Conservation (phyloP, 2,329 filamentous ascomycete species). For the Lizonia empirigonia region DNA sequence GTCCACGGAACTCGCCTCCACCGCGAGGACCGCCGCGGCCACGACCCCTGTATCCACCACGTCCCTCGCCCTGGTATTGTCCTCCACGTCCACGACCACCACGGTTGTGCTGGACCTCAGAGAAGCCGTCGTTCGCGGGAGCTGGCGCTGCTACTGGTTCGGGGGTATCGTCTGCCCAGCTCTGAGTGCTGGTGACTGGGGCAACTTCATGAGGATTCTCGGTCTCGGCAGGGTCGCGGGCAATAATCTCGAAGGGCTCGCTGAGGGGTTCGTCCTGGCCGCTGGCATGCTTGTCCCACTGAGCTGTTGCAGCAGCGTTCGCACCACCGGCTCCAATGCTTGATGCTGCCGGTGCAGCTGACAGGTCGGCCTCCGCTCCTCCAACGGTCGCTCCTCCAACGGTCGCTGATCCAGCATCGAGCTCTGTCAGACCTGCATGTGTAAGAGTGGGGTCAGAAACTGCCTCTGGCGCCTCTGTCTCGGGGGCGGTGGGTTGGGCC, state of each 20-base stretch:
- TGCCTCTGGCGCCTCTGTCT: conserved; percentile 44
- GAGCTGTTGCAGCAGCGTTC: conserved; percentile 65
- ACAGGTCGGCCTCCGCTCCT: conserved; percentile 35
- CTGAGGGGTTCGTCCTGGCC: conserved; percentile 57
- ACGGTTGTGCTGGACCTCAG: conserved; percentile 62
- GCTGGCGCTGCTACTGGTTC: conserved; percentile 39
- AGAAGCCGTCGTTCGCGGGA: conserved; percentile 68
- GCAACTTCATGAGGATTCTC: conserved; percentile 64
- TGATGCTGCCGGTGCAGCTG: conserved; percentile 43
- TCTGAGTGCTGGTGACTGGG: conserved; percentile 68
- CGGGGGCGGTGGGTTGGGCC: conserved; percentile 48
- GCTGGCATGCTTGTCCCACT: conserved; percentile 65
- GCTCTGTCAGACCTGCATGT: conserved; percentile 71
- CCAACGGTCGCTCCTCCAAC: conserved; percentile 38
- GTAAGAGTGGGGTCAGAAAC: conserved; percentile 69
- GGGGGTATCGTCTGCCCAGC: conserved; percentile 79
- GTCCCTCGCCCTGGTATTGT: conserved; percentile 50
- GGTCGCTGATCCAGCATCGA: conserved; percentile 52
- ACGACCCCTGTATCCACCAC: conserved; percentile 61
- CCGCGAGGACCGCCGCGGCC: conserved; percentile 52
- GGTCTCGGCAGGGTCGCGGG: conserved; percentile 74
- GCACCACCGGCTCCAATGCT: conserved; percentile 51
- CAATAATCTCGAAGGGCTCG: conserved; percentile 77
- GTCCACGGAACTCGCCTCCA: conserved; percentile 47
- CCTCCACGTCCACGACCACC: conserved; percentile 57